Conservation (phyloP, 2,329 filamentous ascomycete genomes). For the Diaporthe sp. region DNA sequence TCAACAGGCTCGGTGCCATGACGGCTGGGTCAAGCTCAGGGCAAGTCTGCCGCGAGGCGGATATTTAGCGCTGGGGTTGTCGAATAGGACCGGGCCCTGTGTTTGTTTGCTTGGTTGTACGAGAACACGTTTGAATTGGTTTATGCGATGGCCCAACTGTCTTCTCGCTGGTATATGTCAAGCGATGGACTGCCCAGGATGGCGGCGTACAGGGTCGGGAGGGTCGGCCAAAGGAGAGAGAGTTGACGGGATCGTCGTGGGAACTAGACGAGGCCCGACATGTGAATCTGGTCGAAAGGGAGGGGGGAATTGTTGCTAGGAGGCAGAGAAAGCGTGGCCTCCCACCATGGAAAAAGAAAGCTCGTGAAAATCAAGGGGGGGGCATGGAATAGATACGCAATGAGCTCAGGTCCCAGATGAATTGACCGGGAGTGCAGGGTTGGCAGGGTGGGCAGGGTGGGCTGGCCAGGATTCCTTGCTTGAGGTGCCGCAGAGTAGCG, state of each 20-base stretch:
- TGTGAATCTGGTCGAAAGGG: neutral
- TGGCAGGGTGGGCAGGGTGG: conserved; percentile 14
- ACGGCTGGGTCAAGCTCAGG: conserved; percentile 30
- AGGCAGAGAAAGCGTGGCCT: conserved; percentile 8
- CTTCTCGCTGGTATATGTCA: neutral
- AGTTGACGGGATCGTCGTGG: neutral
- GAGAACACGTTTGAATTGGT: neutral
- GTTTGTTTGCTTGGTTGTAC: neutral
- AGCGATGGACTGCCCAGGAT: neutral
- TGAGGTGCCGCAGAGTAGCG: conserved; percentile 17
- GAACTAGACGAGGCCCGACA: conserved; percentile 4
- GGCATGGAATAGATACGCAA: conserved; percentile 12
- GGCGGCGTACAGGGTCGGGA: neutral
- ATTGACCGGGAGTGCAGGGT: conserved; percentile 17
- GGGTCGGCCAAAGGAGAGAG: neutral
- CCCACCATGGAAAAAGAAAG: conserved; percentile 1
- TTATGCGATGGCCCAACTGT: neutral
- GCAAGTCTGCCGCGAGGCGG: conserved; percentile 1
- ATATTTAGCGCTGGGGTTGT: neutral
- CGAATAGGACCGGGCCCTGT: neutral
- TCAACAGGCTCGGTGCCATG: conserved; percentile 75
- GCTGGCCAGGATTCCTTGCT: conserved; percentile 25
- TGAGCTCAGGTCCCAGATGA: conserved; percentile 13
- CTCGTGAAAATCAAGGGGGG: conserved; percentile 16
- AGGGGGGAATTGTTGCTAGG: neutral